These are phyloP conservation scores for Trypanosomatidae sp. DNA, from an alignment of 208 protist species.

Conservation along the genomic window DNA sequence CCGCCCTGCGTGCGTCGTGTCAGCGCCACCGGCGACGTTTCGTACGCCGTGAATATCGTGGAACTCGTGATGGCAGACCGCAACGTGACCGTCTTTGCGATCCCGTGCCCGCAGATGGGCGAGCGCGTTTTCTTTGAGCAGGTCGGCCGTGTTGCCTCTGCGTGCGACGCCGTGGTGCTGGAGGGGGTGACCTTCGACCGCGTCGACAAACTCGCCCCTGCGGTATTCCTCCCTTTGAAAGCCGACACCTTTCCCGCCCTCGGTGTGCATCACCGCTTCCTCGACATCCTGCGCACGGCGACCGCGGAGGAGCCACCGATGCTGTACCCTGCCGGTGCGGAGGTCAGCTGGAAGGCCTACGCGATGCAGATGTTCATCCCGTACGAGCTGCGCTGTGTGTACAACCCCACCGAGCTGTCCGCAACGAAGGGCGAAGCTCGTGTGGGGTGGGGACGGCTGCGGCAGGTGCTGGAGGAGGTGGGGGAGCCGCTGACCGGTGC, in stretches of 20 bases:
- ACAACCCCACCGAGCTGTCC: constrained; percentile 70
- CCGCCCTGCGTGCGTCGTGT: constrained; percentile 57
- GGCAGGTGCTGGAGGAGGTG: constrained; percentile 74
- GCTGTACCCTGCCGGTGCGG: constrained; percentile 67
- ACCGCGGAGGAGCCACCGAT: constrained; percentile 72
- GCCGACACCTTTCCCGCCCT: constrained; percentile 80
- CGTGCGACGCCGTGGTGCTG: constrained; percentile 68
- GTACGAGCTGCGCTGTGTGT: constrained; percentile 77
- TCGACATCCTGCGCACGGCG: constrained; percentile 64
- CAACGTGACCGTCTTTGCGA: constrained; percentile 56
- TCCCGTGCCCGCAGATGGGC: constrained; percentile 74
- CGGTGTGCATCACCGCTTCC: constrained; percentile 77
- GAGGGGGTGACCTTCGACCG: constrained; percentile 73
- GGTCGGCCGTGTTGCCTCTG: constrained; percentile 44
- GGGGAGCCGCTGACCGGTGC: no score
- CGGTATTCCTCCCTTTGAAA: constrained; percentile 68
- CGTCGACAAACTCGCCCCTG: constrained; percentile 71
- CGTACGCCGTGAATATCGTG: constrained; percentile 62
- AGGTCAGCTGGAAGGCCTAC: constrained; percentile 42
- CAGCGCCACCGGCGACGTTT: constrained; percentile 22
- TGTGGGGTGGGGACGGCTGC: constrained; percentile 72
- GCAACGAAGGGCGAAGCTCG: constrained; percentile 81
- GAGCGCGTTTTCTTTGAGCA: constrained; percentile 55
- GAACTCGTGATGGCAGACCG: constrained; percentile 59
- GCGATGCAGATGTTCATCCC: constrained; percentile 57